Percentiles rank a stretch among this genome's conserved stretches.
Evolutionary conservation across 2,329 filamentous ascomycete genomes (phyloP).

Genomic region (Neopestalotiopsis sp.): DNA sequence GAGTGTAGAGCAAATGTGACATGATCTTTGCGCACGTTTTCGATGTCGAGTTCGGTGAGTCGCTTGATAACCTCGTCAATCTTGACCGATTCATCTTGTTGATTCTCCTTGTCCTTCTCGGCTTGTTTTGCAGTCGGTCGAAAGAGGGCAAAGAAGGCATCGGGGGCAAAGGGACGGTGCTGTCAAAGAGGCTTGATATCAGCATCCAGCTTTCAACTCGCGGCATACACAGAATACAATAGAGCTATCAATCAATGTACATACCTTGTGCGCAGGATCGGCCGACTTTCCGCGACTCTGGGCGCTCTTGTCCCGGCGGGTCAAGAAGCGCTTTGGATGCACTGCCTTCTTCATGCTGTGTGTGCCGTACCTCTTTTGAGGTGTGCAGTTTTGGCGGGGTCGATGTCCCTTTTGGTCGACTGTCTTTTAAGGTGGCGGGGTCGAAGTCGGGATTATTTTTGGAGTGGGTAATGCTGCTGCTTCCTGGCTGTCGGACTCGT

Average conservation of each 20-base stretch:
- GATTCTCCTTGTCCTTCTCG: conserved; percentile 46
- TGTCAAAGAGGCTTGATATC: conserved; percentile 32
- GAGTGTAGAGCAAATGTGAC: conserved; percentile 62
- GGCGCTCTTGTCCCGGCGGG: conserved; percentile 69
- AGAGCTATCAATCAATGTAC: neutral
- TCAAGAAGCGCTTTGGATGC: conserved; percentile 68
- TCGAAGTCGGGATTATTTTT: neutral
- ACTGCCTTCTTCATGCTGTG: conserved; percentile 55
- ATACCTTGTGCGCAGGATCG: conserved; percentile 60
- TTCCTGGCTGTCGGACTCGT: neutral
- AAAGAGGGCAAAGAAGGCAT: conserved; percentile 69
- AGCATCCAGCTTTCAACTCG: neutral
- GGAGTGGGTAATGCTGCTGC: neutral
- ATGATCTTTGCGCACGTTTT: conserved; percentile 61
- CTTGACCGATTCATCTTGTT: conserved; percentile 55
- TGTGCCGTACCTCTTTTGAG: conserved; percentile 19
- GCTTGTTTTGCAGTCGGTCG: conserved; percentile 63
- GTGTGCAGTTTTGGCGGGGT: conserved; percentile 21
- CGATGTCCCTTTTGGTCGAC: neutral
- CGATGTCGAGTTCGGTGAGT: conserved; percentile 48
- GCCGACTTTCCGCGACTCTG: conserved; percentile 62
- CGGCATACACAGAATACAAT: neutral
- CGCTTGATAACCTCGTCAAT: conserved; percentile 41
- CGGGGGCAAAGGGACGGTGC: conserved; percentile 59
- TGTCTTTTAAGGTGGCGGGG: conserved; percentile 4